Base-by-base conservation (phyloP, 208 protist genomes). In the Leishmania major region DNA sequence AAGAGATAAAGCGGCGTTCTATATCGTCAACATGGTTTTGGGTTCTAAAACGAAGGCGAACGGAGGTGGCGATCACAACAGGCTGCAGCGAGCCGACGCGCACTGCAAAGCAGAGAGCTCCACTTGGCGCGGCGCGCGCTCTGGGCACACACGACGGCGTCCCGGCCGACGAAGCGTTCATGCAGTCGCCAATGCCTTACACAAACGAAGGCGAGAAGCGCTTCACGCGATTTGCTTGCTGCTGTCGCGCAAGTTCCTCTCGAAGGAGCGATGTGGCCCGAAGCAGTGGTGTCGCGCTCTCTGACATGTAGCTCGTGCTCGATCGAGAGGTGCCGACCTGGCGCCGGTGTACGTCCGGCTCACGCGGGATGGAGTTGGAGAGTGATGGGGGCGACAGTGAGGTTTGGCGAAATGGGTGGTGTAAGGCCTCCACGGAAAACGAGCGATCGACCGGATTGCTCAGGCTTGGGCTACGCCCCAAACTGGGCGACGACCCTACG, bases 211-310 rank as follows among this genome's bases (percentile, higher is more conserved):
- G 80, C 2, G 75, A 84, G 64, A 82, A 83, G 35, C 84, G 83
- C 79, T 90, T 90, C 35, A 87, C 57, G 67, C 87, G 83, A 60
- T 90, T 90, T 31, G 75, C 81, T 11, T 75, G 66, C 49, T 84
- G 79, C 77, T 85, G 67, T 51, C 87, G 83, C 57, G 79, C 45
- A 49, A 90, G 80, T 51, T 90, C 87, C 15, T 73, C 75, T 45
- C 87, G 77, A 62, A 90, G 55, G 45, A 66, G 40, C 43, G 85
- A 86, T 8, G 70, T 82, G 19, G 77, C 35, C 35, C n/a, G 77
- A 28, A 49, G 55, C 51, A 69, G 7, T 17, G 81, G 75, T 31
- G 75, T 28, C 45, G 49, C 37, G 47, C 35, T 84, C 35, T 64
- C 81, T 15, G 75, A 84, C 43, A 25, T 37, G 25, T 72, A 77